Base-by-base conservation (phyloP, 441 rosid genomes). In the Adansonia rubrostipa region DNA sequence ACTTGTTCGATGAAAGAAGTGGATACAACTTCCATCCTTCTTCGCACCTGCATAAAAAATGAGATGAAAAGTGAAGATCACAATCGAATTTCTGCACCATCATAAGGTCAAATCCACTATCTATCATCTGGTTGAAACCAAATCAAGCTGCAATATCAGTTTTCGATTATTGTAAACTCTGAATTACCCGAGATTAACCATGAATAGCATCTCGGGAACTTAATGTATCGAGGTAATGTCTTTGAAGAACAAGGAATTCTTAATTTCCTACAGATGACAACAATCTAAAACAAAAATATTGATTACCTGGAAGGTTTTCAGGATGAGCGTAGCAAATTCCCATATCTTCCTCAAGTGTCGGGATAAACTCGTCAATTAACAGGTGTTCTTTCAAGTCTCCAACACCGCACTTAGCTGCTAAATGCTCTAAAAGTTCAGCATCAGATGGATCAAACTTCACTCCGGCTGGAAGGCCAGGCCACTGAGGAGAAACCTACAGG, bases 301-400 rank as follows among this genome's bases (percentile, higher is more conserved):
- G 36, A 33, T 77, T 64, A 93, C 99, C 98, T 51, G 98, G 98
- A 84, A 96, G 98, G 64, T 94, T 89, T 90, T 89, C 83, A 14
- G 99, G 98, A 80, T 96, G 99, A 10, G 99, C 85, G 84, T 88
- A 93, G 80, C 93, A 93, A 79, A 96, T 96, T 81, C 99, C 99
- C 63, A 84, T 80, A 24, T 89, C 89, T 53, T 80, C 88, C 45
- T 83, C 84, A 62, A 96, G 84, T 2, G 98, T 90, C 14, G 88
- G 88, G 73, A 94, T 94, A 75, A 94, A 96, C 81, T 88, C 98
- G 45, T 96, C 94, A 22, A 93, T 84, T 33, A 90, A 88, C 47
- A 79, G 3, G 72, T 96, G 96, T 0, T 92, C 86, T 61, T 81
- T 78, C 0, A 86, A 81, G 81, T 78, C 80, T 69, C 90, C 92